phyloP scores from a whole-genome alignment of 495 filamentous ascomycete genomes.

The Xylaria venustula region DNA sequence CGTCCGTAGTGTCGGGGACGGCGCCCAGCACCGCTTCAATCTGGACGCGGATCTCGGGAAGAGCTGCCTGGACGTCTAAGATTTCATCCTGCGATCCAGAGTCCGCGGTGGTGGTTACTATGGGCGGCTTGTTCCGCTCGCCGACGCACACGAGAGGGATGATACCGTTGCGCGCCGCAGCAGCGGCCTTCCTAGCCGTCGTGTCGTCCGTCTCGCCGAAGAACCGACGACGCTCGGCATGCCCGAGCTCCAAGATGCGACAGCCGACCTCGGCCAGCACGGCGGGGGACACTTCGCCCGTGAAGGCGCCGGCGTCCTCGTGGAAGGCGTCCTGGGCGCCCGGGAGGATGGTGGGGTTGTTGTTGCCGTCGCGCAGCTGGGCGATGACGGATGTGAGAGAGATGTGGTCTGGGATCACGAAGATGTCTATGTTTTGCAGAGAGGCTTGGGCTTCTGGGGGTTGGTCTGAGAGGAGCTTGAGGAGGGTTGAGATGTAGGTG shows the following conservation, averaged over 20 bases:
- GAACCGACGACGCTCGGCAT: slow-evolving; percentile 69
- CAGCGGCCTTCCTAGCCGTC: slow-evolving; percentile 64
- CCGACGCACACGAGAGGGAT: slow-evolving; percentile 79
- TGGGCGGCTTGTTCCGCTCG: slow-evolving; percentile 44
- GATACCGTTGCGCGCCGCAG: slow-evolving; percentile 64
- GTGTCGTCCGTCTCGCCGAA: slow-evolving; percentile 70
- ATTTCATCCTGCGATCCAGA: slow-evolving; percentile 8
- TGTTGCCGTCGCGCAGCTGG: slow-evolving; percentile 61
- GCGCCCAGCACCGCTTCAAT: slow-evolving; percentile 59
- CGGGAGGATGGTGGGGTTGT: slow-evolving; percentile 56
- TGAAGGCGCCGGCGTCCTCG: slow-evolving; percentile 67
- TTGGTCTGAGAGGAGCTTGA: slow-evolving; percentile 41
- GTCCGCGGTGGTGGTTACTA: slow-evolving; percentile 15
- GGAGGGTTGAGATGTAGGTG: slow-evolving; percentile 58
- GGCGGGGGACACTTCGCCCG: slow-evolving; percentile 71
- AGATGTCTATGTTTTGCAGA: slow-evolving; percentile 49
- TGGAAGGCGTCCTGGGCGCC: slow-evolving; percentile 76
- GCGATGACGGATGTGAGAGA: slow-evolving; percentile 57
- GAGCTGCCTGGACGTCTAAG: slow-evolving; percentile 54
- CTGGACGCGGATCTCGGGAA: slow-evolving; percentile 63
- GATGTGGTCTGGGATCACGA: slow-evolving; percentile 74
- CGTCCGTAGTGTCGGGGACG: slow-evolving; percentile 58
- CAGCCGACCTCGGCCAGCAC: slow-evolving; percentile 64
- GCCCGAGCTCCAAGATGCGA: slow-evolving; percentile 71
- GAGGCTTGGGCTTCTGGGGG: slow-evolving; percentile 31